These are phyloP conservation scores for Lasiosphaeriaceae sp. DNA, from an alignment of 495 filamentous ascomycete genomes.

Conservation along the genomic window DNA sequence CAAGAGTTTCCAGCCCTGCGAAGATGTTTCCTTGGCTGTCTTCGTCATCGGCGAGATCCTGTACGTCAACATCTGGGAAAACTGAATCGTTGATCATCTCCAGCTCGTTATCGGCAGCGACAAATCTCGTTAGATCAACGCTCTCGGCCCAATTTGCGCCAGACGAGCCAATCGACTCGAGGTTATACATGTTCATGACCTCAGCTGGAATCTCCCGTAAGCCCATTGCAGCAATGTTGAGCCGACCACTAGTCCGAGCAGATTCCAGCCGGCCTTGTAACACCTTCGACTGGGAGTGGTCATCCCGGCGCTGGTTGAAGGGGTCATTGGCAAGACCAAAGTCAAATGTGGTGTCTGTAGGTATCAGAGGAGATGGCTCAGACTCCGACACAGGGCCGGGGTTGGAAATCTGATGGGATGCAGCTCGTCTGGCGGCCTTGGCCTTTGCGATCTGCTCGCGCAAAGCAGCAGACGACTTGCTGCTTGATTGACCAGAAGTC, in stretches of 20 bases:
- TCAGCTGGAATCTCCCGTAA: constrained; percentile 76
- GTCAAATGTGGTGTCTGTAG: constrained; percentile 50
- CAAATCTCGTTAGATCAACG: constrained; percentile 84
- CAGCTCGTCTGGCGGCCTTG: constrained; percentile 74
- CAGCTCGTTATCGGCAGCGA: constrained; percentile 90
- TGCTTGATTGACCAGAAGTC: constrained; percentile 29
- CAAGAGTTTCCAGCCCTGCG: constrained; percentile 74
- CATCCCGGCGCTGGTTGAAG: constrained; percentile 62
- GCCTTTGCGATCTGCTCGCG: constrained; percentile 92
- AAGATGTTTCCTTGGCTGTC: constrained; percentile 71
- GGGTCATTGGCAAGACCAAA: constrained; percentile 56
- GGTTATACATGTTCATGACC: constrained; percentile 87
- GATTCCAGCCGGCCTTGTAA: constrained; percentile 70
- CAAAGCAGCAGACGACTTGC: constrained; percentile 75
- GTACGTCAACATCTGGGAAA: constrained; percentile 69
- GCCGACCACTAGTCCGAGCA: constrained; percentile 72
- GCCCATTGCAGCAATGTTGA: constrained; percentile 87
- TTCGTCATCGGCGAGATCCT: constrained; percentile 55
- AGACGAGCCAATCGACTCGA: constrained; percentile 50
- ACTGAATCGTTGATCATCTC: constrained; percentile 64
- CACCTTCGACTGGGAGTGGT: constrained; percentile 56
- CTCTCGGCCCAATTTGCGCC: constrained; percentile 82
- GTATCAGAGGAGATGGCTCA: constrained; percentile 42
- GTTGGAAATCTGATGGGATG: constrained; percentile 37
- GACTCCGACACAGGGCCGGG: constrained; percentile 25